A percentile compares a stretch with the other conserved stretches of the same genome.
These are phyloP conservation scores for Pythium phragmiticola DNA, from an alignment of 352 stramenopile genomes.

Conservation along the genomic window DNA sequence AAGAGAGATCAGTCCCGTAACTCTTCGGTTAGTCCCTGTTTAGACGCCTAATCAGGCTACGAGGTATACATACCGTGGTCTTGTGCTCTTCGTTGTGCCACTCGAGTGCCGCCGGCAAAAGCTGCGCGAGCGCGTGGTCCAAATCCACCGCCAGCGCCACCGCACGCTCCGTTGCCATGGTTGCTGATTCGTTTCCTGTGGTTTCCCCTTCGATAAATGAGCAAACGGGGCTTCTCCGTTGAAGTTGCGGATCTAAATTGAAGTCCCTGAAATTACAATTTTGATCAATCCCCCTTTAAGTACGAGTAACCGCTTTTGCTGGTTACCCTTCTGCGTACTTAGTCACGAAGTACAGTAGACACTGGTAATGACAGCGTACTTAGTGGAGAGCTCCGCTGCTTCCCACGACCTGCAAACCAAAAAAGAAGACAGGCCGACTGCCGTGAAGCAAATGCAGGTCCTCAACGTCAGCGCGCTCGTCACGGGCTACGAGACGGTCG, in stretches of 20 bases:
- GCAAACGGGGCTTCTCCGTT: slow-evolving; percentile 2
- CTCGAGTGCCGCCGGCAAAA: slow-evolving; percentile 40
- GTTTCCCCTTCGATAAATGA: slow-evolving; percentile 2
- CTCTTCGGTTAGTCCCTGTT: slow-evolving; percentile 2
- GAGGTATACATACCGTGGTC: slow-evolving; percentile 32
- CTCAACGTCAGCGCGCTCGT: slow-evolving; percentile 81
- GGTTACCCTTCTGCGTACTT: neutral
- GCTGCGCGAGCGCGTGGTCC: slow-evolving; percentile 57
- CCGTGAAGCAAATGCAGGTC: slow-evolving; percentile 39
- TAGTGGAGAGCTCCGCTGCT: neutral
- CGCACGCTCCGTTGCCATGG: slow-evolving; percentile 36
- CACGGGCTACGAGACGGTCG: slow-evolving; percentile 79
- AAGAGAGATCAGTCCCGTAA: neutral
- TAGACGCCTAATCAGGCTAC: neutral
- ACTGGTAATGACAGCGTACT: slow-evolving; percentile 3
- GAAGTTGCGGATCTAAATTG: slow-evolving; percentile 13
- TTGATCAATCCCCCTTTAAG: neutral
- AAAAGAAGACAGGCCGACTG: slow-evolving; percentile 1
- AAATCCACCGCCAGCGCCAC: slow-evolving; percentile 56
- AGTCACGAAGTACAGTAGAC: neutral
- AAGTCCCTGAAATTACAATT: slow-evolving; percentile 10
- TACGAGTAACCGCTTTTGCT: slow-evolving; percentile 2
- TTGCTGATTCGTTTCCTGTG: slow-evolving; percentile 2
- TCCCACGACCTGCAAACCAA: neutral
- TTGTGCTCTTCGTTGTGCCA: slow-evolving; percentile 55